Percentiles rank a stretch among this genome's conserved stretches.
phyloP scores from a whole-genome alignment of 768 basidiomycete genomes.

The Suillus subalutaceus region DNA sequence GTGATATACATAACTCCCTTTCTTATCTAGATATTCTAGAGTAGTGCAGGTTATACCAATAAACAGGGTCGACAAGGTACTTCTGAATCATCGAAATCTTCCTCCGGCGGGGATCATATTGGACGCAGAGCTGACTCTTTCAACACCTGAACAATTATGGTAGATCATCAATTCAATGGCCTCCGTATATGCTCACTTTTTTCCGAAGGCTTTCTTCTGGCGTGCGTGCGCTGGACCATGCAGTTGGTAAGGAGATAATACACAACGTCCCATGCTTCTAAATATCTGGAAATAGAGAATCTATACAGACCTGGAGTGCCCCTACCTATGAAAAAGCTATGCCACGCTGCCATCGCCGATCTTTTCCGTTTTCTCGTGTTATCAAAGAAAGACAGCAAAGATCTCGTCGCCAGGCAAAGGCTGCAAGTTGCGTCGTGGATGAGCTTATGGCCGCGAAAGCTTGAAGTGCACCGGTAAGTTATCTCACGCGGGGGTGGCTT shows the following conservation, averaged over 20 bases:
- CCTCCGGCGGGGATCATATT: slow-evolving; percentile 76
- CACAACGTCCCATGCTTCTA: background rate
- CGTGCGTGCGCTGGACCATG: slow-evolving; percentile 77
- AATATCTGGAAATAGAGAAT: slow-evolving; percentile 39
- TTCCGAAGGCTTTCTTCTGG: slow-evolving; percentile 72
- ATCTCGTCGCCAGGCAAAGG: slow-evolving; percentile 62
- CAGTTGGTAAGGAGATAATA: slow-evolving; percentile 54
- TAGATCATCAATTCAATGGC: slow-evolving; percentile 32
- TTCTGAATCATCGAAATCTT: slow-evolving; percentile 54
- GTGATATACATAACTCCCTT: background rate
- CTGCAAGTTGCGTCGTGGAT: slow-evolving; percentile 80
- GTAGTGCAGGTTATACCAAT: slow-evolving; percentile 71
- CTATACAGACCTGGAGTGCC: slow-evolving; percentile 61
- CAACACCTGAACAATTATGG: slow-evolving; percentile 79
- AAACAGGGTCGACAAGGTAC: slow-evolving; percentile 67
- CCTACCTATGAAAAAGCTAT: slow-evolving; percentile 63
- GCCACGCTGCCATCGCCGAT: slow-evolving; percentile 67
- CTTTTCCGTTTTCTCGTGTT: slow-evolving; percentile 74
- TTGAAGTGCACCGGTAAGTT: slow-evolving; percentile 56
- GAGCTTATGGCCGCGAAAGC: slow-evolving; percentile 71
- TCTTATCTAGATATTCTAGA: slow-evolving; percentile 35
- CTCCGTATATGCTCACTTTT: slow-evolving; percentile 10
- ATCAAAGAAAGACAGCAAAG: slow-evolving; percentile 59
- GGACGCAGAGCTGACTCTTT: slow-evolving; percentile 73
- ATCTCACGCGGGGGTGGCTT: background rate